A percentile compares a stretch with the other conserved stretches of the same genome.
Conservation (phyloP, 768 basidiomycete species). For the Mycena venus region DNA sequence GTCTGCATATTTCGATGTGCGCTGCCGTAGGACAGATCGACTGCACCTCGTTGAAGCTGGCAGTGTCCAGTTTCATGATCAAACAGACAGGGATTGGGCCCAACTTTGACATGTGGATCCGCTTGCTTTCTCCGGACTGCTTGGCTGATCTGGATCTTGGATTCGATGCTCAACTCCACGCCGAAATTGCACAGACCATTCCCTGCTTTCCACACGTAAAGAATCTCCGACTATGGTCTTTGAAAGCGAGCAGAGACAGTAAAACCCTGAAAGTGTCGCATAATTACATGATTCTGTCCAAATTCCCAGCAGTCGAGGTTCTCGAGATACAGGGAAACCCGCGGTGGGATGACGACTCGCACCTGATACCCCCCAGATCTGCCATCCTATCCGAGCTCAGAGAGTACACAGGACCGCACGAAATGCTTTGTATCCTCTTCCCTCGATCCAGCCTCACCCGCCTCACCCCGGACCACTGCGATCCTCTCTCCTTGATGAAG, state of each 20-base stretch:
- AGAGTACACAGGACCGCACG: too few species aligned
- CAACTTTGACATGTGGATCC: background rate
- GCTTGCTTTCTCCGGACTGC: background rate
- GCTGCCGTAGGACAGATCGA: too few species aligned
- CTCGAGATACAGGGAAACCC: background rate
- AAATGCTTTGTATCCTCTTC: too few species aligned
- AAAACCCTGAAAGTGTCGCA: background rate
- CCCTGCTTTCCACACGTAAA: background rate
- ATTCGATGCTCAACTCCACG: background rate
- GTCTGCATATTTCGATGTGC: background rate
- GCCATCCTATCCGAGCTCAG: background rate
- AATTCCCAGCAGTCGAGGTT: background rate
- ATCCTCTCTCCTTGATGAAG: too few species aligned
- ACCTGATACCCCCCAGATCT: too few species aligned
- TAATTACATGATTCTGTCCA: background rate
- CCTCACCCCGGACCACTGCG: too few species aligned
- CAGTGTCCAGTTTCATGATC: too few species aligned
- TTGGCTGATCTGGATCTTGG: background rate
- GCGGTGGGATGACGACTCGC: too few species aligned
- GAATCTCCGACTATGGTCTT: background rate
- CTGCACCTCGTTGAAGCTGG: too few species aligned
- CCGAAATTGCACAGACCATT: background rate
- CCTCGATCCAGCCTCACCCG: too few species aligned
- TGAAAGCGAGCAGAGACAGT: too few species aligned
- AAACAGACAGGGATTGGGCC: too few species aligned